Evolutionary conservation across 2,329 filamentous ascomycete genomes (phyloP).

Genomic region (Fusarium metavorans): DNA sequence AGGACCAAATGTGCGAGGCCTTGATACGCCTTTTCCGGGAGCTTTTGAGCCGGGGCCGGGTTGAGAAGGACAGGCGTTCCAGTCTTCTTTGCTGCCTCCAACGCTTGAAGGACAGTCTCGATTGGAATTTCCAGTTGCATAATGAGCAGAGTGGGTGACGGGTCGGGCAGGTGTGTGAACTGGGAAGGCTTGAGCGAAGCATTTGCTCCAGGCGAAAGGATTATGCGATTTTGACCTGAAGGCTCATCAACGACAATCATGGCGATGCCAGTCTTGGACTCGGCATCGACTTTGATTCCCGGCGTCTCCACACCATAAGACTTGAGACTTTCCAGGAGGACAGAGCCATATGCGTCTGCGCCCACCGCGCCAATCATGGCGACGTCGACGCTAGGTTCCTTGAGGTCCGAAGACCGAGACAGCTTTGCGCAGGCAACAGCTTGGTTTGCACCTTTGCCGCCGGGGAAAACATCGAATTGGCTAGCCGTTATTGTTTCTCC

Average conservation of each 20-base stretch:
- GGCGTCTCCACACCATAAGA: slow-evolving; percentile 61
- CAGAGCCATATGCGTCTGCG: slow-evolving; percentile 62
- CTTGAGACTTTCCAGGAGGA: slow-evolving; percentile 59
- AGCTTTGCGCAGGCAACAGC: slow-evolving; percentile 75
- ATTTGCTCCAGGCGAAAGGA: slow-evolving; percentile 69
- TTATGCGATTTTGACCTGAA: slow-evolving; percentile 68
- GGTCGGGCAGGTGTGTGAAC: slow-evolving; percentile 43
- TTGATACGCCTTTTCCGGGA: slow-evolving; percentile 69
- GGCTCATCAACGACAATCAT: slow-evolving; percentile 69
- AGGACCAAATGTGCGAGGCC: slow-evolving; percentile 75
- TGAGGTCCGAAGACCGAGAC: slow-evolving; percentile 52
- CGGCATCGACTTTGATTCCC: slow-evolving; percentile 53
- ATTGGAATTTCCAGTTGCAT: slow-evolving; percentile 72
- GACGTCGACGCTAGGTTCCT: slow-evolving; percentile 51
- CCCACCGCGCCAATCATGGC: slow-evolving; percentile 71
- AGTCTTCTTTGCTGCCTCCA: slow-evolving; percentile 53
- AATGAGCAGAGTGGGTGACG: slow-evolving; percentile 66
- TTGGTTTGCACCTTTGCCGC: slow-evolving; percentile 83
- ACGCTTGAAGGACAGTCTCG: slow-evolving; percentile 62
- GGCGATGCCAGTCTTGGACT: slow-evolving; percentile 65
- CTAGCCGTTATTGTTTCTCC: slow-evolving; percentile 78
- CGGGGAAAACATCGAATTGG: slow-evolving; percentile 71
- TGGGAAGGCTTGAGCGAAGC: slow-evolving; percentile 8
- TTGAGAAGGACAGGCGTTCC: slow-evolving; percentile 73
- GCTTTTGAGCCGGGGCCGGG: slow-evolving; percentile 72